Percentiles rank a stretch among this genome's conserved stretches.
phyloP scores from a whole-genome alignment of 495 filamentous ascomycete species.

The Astrocystis sublimbata region DNA sequence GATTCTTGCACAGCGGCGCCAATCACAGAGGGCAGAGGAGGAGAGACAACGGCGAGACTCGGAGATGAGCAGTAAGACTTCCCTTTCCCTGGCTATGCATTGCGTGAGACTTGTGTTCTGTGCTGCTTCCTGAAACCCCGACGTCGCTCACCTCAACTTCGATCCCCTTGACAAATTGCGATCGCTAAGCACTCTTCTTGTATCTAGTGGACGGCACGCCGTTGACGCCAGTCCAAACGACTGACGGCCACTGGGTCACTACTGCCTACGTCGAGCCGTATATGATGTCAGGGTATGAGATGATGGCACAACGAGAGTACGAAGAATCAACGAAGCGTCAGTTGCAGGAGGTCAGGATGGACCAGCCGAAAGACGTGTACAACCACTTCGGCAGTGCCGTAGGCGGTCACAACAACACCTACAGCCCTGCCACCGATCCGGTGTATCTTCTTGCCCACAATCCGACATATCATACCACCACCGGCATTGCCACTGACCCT shows the following conservation, averaged over 20 bases:
- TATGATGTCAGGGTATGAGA: constrained; percentile 68
- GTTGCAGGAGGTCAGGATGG: constrained; percentile 37
- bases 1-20: constrained; percentile 48
- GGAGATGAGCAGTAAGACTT: constrained; percentile 34
- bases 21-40: constrained; percentile 47
- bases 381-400: constrained; percentile 37
- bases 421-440: constrained; percentile 61
- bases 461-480: too few relatives aligned
- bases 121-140: background rate
- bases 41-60: constrained; percentile 32
- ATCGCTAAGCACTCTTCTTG: background rate
- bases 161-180: background rate
- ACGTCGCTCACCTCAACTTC: background rate
- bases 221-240: constrained; percentile 51
- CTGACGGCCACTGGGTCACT: constrained; percentile 51
- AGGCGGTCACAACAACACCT: constrained; percentile 48
- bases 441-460: too few relatives aligned
- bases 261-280: constrained; percentile 63
- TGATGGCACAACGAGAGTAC: constrained; percentile 53
- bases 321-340: constrained; percentile 40
- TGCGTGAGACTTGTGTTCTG: background rate
- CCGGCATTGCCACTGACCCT: constrained; percentile 61
- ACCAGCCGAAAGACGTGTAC: constrained; percentile 42
- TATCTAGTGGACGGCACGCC: constrained; percentile 46
- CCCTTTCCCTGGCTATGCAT: background rate